Conservation (phyloP, 176 grass and related monocot species). For the Zoysia pacifica region DNA sequence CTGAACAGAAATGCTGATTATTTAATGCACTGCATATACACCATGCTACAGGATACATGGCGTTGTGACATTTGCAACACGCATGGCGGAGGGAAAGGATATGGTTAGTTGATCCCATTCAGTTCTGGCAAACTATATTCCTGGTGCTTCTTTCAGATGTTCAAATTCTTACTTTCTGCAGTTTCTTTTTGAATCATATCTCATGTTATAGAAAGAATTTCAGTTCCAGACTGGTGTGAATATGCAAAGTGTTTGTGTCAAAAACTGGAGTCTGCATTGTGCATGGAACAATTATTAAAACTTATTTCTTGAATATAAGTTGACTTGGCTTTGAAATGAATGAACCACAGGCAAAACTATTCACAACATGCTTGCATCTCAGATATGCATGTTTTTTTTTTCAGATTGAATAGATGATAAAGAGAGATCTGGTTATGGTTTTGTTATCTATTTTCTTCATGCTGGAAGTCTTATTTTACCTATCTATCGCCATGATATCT, state of each 20-base stretch:
- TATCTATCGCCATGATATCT: neutral
- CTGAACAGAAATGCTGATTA: slow-evolving; percentile 8
- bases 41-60: slow-evolving; percentile 71
- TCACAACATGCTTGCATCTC: slow-evolving; percentile 8
- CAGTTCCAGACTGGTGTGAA: neutral
- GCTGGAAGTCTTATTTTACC: neutral
- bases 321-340: slow-evolving; percentile 15
- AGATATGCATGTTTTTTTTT: slow-evolving; percentile 8
- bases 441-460: neutral
- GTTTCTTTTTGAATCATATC: slow-evolving; percentile 15
- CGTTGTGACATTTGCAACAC: slow-evolving; percentile 82
- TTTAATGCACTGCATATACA: neutral
- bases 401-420: neutral
- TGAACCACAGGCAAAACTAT: neutral
- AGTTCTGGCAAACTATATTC: slow-evolving; percentile 4
- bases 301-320: slow-evolving; percentile 11
- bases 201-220: slow-evolving; percentile 17
- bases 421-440: neutral
- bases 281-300: neutral
- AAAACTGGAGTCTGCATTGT: neutral
- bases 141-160: slow-evolving; percentile 7
- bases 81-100: slow-evolving; percentile 75
- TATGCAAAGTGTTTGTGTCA: neutral
- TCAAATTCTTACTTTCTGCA: slow-evolving; percentile 27
- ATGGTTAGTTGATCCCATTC: slow-evolving; percentile 64